These are phyloP conservation scores for Salicornia ramosissima DNA, from an alignment of 148 eudicot genomes.

Conservation along the genomic window DNA sequence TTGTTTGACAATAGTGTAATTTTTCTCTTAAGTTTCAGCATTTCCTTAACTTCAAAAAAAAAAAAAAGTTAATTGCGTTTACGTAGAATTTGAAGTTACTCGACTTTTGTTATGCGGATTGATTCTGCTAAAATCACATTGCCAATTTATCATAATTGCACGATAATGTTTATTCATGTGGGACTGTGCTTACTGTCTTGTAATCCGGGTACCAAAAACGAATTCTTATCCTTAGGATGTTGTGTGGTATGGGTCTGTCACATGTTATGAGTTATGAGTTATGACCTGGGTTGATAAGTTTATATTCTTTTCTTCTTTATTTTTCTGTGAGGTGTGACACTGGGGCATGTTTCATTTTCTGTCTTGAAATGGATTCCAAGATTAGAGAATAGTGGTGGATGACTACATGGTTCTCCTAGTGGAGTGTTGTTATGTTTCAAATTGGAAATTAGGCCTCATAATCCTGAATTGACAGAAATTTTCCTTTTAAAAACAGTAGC, in stretches of 20 bases:
- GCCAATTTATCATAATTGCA: conserved; percentile 4
- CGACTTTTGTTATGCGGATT: neutral
- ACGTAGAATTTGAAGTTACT: conserved; percentile 6
- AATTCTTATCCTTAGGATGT: conserved; percentile 32
- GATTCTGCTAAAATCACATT: neutral
- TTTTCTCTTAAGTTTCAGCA: neutral
- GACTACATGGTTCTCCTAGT: neutral
- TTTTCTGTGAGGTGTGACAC: neutral
- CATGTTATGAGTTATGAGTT: no score
- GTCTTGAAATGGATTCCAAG: neutral
- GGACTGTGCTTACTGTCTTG: conserved; percentile 18
- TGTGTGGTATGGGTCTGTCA: conserved; percentile 35
- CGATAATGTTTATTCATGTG: neutral
- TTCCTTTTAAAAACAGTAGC: neutral
- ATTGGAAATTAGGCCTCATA: neutral
- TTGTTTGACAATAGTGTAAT: neutral
- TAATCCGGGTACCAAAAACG: conserved; percentile 12
- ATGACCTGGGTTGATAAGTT: conserved; percentile 15
- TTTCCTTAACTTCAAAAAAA: no score
- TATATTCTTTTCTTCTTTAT: conserved; percentile 9
- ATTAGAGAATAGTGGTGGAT: neutral
- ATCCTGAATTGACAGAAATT: neutral
- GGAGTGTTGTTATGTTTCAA: neutral
- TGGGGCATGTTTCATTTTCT: neutral
- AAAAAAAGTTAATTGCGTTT: conserved; percentile 5